phyloP scores from a whole-genome alignment of 176 grass and related monocot genomes.

The Ananas comosus region DNA sequence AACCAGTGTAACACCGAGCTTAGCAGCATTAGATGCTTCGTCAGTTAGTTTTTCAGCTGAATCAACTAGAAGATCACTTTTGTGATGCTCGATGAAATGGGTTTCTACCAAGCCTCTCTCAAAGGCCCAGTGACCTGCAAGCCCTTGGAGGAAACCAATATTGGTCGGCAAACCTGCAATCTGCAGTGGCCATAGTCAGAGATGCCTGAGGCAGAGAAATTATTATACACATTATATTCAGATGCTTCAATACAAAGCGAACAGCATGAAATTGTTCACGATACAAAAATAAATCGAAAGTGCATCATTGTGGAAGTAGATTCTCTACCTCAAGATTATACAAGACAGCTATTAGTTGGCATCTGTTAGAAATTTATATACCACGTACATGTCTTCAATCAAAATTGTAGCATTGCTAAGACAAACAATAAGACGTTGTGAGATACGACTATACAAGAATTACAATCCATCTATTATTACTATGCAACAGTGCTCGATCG shows the following conservation, averaged over 20 bases:
- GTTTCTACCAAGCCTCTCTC: conserved; percentile 73
- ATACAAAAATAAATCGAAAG: background rate
- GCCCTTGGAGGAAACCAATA: conserved; percentile 67
- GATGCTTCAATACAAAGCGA: background rate
- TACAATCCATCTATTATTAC: background rate
- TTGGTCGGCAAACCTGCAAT: conserved; percentile 93
- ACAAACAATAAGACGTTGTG: background rate
- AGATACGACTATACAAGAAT: background rate
- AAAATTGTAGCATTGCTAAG: conserved; percentile 36
- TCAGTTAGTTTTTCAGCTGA: conserved; percentile 25
- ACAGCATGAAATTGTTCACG: background rate
- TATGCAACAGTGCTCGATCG: conserved; percentile 14
- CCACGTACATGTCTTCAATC: background rate
- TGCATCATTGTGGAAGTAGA: background rate
- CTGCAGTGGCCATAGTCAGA: conserved; percentile 23
- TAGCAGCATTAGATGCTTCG: conserved; percentile 30
- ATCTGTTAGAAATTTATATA: background rate
- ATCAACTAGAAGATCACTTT: conserved; percentile 56
- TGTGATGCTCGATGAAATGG: conserved; percentile 80
- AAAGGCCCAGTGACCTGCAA: conserved; percentile 80
- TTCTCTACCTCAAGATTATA: background rate
- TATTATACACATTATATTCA: background rate
- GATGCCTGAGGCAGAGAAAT: background rate
- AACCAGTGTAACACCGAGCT: conserved; percentile 56
- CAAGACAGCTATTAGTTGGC: background rate